Evolutionary conservation across 345 rosid species (phyloP).

Genomic region (Chamaenerion angustifolium): DNA sequence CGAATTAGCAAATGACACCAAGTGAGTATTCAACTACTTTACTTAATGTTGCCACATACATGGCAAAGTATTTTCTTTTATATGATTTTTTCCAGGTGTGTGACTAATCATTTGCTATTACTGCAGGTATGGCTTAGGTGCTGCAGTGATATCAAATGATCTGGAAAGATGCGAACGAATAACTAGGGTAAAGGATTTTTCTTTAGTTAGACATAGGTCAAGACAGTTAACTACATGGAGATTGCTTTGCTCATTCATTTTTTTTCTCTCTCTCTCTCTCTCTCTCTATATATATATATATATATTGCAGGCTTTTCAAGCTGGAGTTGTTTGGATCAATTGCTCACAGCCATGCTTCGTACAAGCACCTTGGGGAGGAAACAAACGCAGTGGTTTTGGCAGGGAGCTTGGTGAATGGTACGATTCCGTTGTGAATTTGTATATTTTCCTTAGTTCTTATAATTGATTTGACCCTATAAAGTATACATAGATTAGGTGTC

Average conservation of each 20-base stretch:
- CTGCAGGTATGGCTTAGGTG: slow-evolving; percentile 64
- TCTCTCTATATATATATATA: neutral
- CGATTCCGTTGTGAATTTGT: neutral
- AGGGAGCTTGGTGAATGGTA: slow-evolving; percentile 97
- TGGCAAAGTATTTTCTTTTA: no score
- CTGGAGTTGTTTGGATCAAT: slow-evolving; percentile 89
- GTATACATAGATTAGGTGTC: no score
- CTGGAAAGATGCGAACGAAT: slow-evolving; percentile 87
- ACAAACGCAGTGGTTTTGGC: slow-evolving; percentile 94
- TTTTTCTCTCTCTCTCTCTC: neutral
- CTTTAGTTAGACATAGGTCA: no score
- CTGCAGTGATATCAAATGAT: slow-evolving; percentile 84
- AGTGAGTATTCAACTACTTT: slow-evolving; percentile 22
- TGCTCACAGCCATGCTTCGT: slow-evolving; percentile 97
- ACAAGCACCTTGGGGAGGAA: slow-evolving; percentile 99
- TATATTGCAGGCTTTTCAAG: slow-evolving; percentile 45
- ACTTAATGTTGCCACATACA: neutral
- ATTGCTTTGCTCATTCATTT: no score
- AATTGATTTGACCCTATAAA: no score
- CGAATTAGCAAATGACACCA: slow-evolving; percentile 80
- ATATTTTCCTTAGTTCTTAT: neutral
- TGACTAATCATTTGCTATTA: slow-evolving; percentile 3
- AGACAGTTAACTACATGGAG: no score
- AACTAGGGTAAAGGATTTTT: slow-evolving; percentile 43
- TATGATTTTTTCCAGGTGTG: no score